Base-by-base conservation (phyloP, 768 basidiomycete species). In the Chlorophyllum brunneum region DNA sequence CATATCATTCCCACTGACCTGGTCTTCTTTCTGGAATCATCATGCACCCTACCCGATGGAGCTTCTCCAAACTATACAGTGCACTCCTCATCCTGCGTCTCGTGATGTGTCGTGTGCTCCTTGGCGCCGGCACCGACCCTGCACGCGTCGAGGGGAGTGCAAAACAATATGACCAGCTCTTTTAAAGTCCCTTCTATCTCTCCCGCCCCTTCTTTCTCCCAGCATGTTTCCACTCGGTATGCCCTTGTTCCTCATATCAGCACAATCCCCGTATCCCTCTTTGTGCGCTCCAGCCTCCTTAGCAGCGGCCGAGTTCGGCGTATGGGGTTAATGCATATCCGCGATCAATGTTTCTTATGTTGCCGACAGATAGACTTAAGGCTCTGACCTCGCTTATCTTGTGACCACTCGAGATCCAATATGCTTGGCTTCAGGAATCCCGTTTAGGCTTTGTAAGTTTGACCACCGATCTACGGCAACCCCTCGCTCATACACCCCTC, bases 261-360 rank as follows among this genome's bases (percentile, higher is more conserved):
- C 45, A 85, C 83, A 6, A 74, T 75, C 16, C 83, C 83, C 13
- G 77, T 85, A 62, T 57, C 70, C 61, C 62, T 69, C 54, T 77
- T 86, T 34, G 61, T 66, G 36, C 51, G 48, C 42, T 29, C 20
- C 40, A 56, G 59, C 46, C 56, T 74, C 44, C 54, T 76, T 38
- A 55, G 63, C 53, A 61, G 69, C 44, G 42, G 79, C 75, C 54
- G 68, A 67, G 36, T 79, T 84, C 62, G 83, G 84, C 51, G 76
- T 83, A 46, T 86, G 80, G 73, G 85, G 85, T 27, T 83, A 81
- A 60, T 86, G 83, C 64, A 67, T 75, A 33, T 74, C 76, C 26
- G 70, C 68, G 15, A 60, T 77, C 48, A 64, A 77, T 30, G 63
- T 75, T 60, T 67, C 71, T 78, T 80, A 63, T 56, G 70, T 24